A percentile compares a stretch with the other conserved stretches of the same genome.
These are phyloP conservation scores for Mycogone perniciosa DNA, from an alignment of 2,329 filamentous ascomycete genomes.

Conservation along the genomic window DNA sequence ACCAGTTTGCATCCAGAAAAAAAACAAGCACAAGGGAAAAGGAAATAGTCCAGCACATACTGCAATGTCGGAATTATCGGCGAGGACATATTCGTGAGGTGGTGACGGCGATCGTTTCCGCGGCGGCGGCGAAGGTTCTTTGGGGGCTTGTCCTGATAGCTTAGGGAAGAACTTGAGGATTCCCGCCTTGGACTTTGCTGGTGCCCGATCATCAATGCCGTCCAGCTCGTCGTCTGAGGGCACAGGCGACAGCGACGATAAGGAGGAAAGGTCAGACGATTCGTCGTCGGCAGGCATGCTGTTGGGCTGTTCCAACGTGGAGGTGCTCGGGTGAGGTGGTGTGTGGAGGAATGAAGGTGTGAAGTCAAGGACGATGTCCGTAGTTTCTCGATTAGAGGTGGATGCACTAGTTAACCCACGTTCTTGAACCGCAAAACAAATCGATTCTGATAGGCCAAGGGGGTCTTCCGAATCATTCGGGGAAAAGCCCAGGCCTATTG, in stretches of 20 bases:
- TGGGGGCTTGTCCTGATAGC: slow-evolving; percentile 43
- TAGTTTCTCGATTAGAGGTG: slow-evolving; percentile 26
- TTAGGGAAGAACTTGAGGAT: slow-evolving; percentile 65
- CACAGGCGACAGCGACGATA: slow-evolving; percentile 42
- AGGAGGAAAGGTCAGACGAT: slow-evolving; percentile 57
- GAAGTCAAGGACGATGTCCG: slow-evolving; percentile 25
- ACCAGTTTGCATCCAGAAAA: slow-evolving; percentile 7
- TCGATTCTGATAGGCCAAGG: slow-evolving; percentile 26
- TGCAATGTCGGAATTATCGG: slow-evolving; percentile 86
- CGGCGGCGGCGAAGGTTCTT: slow-evolving; percentile 57
- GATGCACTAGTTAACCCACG: slow-evolving; percentile 26
- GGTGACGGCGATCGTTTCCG: slow-evolving; percentile 82
- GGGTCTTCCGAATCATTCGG: slow-evolving; percentile 19
- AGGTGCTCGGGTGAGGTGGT: slow-evolving; percentile 20
- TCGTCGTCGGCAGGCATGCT: slow-evolving; percentile 54
- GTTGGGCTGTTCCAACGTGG: slow-evolving; percentile 22
- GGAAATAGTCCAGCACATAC: slow-evolving; percentile 52
- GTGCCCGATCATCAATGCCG: slow-evolving; percentile 29
- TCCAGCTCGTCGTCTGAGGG: slow-evolving; percentile 45
- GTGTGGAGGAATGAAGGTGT: slow-evolving; percentile 24
- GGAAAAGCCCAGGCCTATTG: neutral
- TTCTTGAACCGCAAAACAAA: slow-evolving; percentile 26
- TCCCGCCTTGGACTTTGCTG: slow-evolving; percentile 47
- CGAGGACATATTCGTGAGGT: slow-evolving; percentile 81
- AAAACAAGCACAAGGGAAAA: neutral